Percentiles rank a stretch among this genome's conserved stretches.
These are phyloP conservation scores for Nicotiana sylvestris DNA, from an alignment of 257 asterid species.

Conservation along the genomic window DNA sequence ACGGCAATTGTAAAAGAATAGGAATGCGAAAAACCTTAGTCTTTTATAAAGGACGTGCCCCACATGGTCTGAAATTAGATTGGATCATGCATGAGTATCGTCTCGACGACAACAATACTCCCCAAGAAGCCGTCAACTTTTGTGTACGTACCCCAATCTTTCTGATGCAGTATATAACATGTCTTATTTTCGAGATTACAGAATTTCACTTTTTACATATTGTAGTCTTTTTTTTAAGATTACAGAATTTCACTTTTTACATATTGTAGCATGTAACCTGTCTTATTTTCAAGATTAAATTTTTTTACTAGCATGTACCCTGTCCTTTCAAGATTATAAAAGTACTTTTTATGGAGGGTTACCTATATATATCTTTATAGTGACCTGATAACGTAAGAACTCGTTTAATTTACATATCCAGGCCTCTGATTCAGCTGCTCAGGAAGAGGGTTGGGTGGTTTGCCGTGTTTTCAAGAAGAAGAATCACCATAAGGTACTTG, in stretches of 20 bases:
- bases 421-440: conserved; percentile 23
- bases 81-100: conserved; percentile 95
- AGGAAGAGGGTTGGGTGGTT: conserved; percentile 91
- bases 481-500: conserved; percentile 33
- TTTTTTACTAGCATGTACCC: too few species aligned
- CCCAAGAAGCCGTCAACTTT: neutral
- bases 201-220: too few species aligned
- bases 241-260: too few species aligned
- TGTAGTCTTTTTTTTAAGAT: too few species aligned
- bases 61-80: conserved; percentile 80
- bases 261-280: too few species aligned
- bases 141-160: neutral
- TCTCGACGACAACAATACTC: conserved; percentile 47
- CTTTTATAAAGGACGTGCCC: conserved; percentile 81
- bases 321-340: too few species aligned
- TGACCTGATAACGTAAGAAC: too few species aligned
- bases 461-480: conserved; percentile 98
- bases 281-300: too few species aligned
- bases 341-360: too few species aligned
- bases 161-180: too few species aligned
- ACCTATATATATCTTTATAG: too few species aligned
- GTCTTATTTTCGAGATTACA: too few species aligned
- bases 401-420: neutral
- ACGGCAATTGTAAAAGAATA: conserved; percentile 55
- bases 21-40: conserved; percentile 90